These are phyloP conservation scores for Tulasnella sp. DNA, from an alignment of 768 basidiomycete genomes.

Conservation along the genomic window DNA sequence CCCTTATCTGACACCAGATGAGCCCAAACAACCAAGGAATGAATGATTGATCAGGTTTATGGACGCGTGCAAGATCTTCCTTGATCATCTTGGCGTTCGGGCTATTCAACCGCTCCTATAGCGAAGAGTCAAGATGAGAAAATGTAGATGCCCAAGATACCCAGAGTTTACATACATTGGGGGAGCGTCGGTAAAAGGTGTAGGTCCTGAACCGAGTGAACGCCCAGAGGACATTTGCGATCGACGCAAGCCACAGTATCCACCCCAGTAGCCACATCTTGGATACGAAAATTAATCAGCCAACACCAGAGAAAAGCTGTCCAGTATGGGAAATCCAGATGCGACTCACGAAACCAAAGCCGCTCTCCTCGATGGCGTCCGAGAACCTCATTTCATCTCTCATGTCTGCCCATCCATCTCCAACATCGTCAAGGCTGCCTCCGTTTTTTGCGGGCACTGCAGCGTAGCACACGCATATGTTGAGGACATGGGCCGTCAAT, in stretches of 20 bases:
- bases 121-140: not conserved
- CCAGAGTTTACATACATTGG: not conserved
- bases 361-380: not conserved
- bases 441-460: not conserved
- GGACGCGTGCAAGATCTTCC: slow-evolving; percentile 17
- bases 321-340: not conserved
- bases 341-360: not conserved
- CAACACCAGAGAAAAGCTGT: not conserved
- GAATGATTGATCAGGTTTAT: not conserved
- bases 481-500: slow-evolving; percentile 59
- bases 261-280: slow-evolving; percentile 21
- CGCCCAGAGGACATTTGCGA: slow-evolving; percentile 26
- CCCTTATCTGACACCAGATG: not conserved
- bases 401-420: slow-evolving; percentile 14
- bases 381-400: slow-evolving; percentile 1
- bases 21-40: not conserved
- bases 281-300: not conserved
- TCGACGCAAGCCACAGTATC: slow-evolving; percentile 22
- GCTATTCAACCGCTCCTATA: slow-evolving; percentile 27
- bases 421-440: not conserved
- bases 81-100: slow-evolving; percentile 29
- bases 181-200: slow-evolving; percentile 10
- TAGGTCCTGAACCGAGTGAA: slow-evolving; percentile 30
- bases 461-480: slow-evolving; percentile 49
- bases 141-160: not conserved